phyloP scores from a whole-genome alignment of 1,284 basidiomycete genomes.

The Rhizoctonia solani region DNA sequence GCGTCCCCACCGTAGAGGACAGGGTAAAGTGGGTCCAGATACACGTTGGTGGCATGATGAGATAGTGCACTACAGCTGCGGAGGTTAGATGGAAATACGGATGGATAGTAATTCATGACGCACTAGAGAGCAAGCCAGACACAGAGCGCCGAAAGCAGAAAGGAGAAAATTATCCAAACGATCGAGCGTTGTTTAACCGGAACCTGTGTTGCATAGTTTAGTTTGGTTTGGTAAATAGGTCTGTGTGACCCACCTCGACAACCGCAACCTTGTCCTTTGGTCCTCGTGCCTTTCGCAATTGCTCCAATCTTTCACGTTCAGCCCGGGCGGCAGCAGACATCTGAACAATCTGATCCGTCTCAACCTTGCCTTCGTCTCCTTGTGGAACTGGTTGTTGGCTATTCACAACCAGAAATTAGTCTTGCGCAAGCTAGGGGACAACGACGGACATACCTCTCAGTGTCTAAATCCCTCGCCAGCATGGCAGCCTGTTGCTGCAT shows the following conservation, averaged over 20 bases:
- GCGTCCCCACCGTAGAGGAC: constrained; percentile 19
- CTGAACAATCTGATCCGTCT: constrained; percentile 23
- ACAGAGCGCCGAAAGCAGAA: constrained; percentile 7
- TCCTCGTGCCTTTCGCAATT: background rate
- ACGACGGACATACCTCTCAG: background rate
- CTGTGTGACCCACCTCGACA: background rate
- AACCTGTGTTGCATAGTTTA: background rate
- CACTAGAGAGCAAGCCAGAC: constrained; percentile 32
- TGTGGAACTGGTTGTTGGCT: background rate
- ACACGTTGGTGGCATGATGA: constrained; percentile 22
- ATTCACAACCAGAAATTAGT: background rate
- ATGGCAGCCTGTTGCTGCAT: constrained; percentile 9
- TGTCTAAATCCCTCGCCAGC: constrained; percentile 11
- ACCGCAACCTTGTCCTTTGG: background rate
- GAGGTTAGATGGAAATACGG: background rate
- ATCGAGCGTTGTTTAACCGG: background rate
- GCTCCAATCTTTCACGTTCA: constrained; percentile 23
- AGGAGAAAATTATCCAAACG: constrained; percentile 15
- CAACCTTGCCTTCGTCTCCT: background rate
- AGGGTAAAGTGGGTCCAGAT: constrained; percentile 19
- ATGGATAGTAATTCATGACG: background rate
- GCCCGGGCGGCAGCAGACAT: constrained; percentile 12
- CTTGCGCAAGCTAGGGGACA: background rate
- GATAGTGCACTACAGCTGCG: constrained; percentile 19
- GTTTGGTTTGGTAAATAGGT: background rate